phyloP scores from a whole-genome alignment of 2,329 filamentous ascomycete species.

The Cercospora sp. region DNA sequence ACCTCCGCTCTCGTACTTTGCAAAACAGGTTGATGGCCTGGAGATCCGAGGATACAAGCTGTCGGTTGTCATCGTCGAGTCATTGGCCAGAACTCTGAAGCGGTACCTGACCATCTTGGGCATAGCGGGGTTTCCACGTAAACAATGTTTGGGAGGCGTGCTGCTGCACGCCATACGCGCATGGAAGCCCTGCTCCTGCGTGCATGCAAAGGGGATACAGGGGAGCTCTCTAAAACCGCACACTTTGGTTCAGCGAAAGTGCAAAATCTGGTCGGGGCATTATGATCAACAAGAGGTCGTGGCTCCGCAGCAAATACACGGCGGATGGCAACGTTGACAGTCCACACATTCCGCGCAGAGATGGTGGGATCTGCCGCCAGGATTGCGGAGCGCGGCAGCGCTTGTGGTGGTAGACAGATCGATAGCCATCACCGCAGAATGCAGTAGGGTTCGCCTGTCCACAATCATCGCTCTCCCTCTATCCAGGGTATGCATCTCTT shows the following conservation, averaged over 20 bases:
- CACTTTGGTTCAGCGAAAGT: not conserved
- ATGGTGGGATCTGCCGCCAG: constrained; percentile 6
- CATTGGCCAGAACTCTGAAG: not conserved
- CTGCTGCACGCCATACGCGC: constrained; percentile 11
- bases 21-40: not conserved
- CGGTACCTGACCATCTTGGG: constrained; percentile 9
- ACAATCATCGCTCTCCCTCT: not conserved
- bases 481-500: not conserved
- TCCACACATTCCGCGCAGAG: constrained; percentile 5
- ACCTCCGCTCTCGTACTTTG: not conserved
- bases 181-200: constrained; percentile 1
- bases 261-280: not conserved
- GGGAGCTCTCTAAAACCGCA: not conserved
- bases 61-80: not conserved
- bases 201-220: not conserved
- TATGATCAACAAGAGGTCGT: not conserved
- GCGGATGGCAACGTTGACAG: not conserved
- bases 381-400: constrained; percentile 9
- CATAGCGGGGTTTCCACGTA: constrained; percentile 7
- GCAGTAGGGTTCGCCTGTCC: constrained; percentile 12
- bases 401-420: constrained; percentile 9
- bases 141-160: constrained; percentile 4
- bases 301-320: not conserved
- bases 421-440: constrained; percentile 4
- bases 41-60: not conserved